Evolutionary conservation across 2,329 filamentous ascomycete species (phyloP).

Genomic region (Triangularia verruculosa): DNA sequence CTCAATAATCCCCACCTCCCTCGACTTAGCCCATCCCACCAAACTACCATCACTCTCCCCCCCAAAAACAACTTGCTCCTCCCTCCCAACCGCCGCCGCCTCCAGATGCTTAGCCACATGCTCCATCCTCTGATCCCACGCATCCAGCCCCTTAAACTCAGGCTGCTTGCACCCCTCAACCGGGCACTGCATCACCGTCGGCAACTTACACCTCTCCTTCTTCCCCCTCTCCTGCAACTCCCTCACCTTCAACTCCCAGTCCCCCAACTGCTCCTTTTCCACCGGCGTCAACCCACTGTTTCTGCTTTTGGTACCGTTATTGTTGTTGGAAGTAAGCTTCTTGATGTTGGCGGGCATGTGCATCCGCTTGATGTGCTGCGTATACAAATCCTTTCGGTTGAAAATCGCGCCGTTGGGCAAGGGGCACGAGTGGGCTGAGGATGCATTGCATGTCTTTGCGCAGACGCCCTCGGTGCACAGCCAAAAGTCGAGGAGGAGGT

Average conservation of each 20-base stretch:
- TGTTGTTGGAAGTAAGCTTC: constrained; percentile 27
- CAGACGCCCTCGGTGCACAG: constrained; percentile 67
- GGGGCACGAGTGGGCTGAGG: constrained; percentile 19
- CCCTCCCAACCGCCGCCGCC: constrained; percentile 38
- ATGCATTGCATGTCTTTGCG: constrained; percentile 32
- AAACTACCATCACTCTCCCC: constrained; percentile 38
- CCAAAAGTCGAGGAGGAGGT: constrained; percentile 72
- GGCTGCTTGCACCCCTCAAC: constrained; percentile 54
- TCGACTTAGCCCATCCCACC: constrained; percentile 40
- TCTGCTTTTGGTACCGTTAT: neutral
- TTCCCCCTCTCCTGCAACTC: constrained; percentile 58
- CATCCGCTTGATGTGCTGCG: constrained; percentile 84
- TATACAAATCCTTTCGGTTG: constrained; percentile 90
- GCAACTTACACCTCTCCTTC: constrained; percentile 58
- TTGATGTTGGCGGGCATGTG: constrained; percentile 56
- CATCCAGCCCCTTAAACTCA: constrained; percentile 58
- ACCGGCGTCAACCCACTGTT: neutral
- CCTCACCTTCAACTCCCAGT: constrained; percentile 54
- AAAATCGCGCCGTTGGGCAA: constrained; percentile 62
- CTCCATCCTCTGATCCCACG: constrained; percentile 84
- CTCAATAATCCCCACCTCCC: constrained; percentile 39
- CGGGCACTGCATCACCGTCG: constrained; percentile 59
- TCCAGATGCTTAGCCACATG: constrained; percentile 82
- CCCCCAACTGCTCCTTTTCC: neutral
- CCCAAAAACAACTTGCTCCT: constrained; percentile 38